phyloP scores from a whole-genome alignment of 2,329 filamentous ascomycete genomes.

The Microdochium bolleyi region DNA sequence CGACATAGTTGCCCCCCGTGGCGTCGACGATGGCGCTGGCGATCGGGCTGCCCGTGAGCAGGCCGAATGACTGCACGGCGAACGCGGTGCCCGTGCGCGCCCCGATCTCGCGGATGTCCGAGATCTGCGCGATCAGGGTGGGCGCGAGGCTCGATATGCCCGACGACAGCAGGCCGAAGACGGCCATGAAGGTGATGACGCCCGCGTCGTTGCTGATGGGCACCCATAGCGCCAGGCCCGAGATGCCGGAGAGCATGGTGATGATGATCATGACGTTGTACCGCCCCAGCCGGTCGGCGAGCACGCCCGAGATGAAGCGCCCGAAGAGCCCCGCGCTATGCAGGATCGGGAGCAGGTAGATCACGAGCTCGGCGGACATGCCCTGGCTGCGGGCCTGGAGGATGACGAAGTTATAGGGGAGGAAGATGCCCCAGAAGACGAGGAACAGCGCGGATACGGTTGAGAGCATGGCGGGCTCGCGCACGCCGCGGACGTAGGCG shows the following conservation, averaged over 20 bases:
- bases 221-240: neutral
- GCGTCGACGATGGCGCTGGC: slow-evolving; percentile 50
- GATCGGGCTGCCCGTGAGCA: slow-evolving; percentile 60
- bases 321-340: neutral
- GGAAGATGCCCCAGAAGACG: neutral
- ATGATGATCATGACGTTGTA: neutral
- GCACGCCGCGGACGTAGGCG: slow-evolving; percentile 24
- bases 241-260: neutral
- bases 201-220: neutral
- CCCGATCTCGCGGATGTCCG: slow-evolving; percentile 61
- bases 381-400: neutral
- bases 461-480: slow-evolving; percentile 24
- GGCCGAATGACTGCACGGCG: slow-evolving; percentile 53
- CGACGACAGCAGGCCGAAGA: slow-evolving; percentile 60
- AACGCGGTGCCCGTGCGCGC: slow-evolving; percentile 59
- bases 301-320: neutral
- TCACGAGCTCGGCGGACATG: neutral
- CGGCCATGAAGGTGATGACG: slow-evolving; percentile 39
- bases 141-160: slow-evolving; percentile 54
- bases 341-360: neutral
- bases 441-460: slow-evolving; percentile 24
- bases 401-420: neutral
- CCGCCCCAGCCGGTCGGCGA: neutral
- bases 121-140: slow-evolving; percentile 61
- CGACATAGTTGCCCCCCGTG: slow-evolving; percentile 44